These are phyloP conservation scores for Leucoagaricus sp. DNA, from an alignment of 1,284 basidiomycete species.

Conservation along the genomic window DNA sequence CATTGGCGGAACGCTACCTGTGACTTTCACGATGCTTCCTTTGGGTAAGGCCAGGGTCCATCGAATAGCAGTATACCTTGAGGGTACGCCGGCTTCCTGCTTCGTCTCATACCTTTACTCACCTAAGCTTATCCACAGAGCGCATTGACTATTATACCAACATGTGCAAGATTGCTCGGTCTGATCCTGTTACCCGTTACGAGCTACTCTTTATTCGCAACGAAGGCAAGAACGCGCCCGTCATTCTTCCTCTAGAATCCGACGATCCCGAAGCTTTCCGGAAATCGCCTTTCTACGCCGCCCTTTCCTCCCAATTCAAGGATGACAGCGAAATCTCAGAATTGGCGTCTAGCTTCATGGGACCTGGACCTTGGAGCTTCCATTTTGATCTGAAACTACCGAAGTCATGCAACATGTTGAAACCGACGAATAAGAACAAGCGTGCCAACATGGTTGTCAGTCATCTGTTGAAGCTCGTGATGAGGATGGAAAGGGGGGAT, in stretches of 20 bases:
- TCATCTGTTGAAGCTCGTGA: slow-evolving; percentile 82
- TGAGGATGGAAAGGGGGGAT: slow-evolving; percentile 85
- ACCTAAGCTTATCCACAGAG: slow-evolving; percentile 45
- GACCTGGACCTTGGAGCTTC: slow-evolving; percentile 76
- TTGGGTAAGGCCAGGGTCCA: slow-evolving; percentile 85
- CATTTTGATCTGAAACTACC: slow-evolving; percentile 59
- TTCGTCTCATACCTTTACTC: neutral
- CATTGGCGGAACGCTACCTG: slow-evolving; percentile 82
- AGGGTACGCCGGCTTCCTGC: slow-evolving; percentile 58
- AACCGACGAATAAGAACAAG: slow-evolving; percentile 84
- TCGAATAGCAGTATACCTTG: slow-evolving; percentile 76
- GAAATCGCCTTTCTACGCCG: slow-evolving; percentile 52
- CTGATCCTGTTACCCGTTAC: slow-evolving; percentile 71
- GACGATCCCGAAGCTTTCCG: slow-evolving; percentile 55
- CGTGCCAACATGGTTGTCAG: slow-evolving; percentile 79
- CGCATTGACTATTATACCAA: slow-evolving; percentile 79
- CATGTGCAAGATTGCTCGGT: slow-evolving; percentile 70
- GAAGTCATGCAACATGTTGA: slow-evolving; percentile 55
- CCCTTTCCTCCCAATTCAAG: slow-evolving; percentile 41
- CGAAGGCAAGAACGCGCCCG: slow-evolving; percentile 44
- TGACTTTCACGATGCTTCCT: slow-evolving; percentile 85
- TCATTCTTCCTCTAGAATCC: slow-evolving; percentile 70
- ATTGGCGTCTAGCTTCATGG: slow-evolving; percentile 63
- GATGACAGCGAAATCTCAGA: slow-evolving; percentile 47
- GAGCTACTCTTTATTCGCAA: slow-evolving; percentile 72